Conservation (phyloP, 768 basidiomycete species). For the Tricholoma flavovirens region DNA sequence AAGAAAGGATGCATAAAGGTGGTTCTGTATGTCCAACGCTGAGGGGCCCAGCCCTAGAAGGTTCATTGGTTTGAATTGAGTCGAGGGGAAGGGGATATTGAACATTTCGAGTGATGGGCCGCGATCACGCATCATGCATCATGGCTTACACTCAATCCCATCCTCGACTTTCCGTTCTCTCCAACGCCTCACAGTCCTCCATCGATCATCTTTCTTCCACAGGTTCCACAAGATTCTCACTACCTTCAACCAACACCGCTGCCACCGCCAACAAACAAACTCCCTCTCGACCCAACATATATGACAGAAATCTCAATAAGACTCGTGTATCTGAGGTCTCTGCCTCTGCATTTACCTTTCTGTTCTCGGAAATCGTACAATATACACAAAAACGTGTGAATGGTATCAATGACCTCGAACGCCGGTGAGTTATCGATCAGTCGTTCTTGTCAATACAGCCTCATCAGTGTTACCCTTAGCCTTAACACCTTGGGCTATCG, state of each 20-base stretch:
- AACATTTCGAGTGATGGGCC: too few species aligned
- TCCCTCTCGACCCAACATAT: slow-evolving; percentile 63
- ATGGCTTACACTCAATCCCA: slow-evolving; percentile 59
- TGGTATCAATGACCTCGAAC: slow-evolving; percentile 93
- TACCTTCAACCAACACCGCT: slow-evolving; percentile 47
- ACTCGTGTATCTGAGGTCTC: slow-evolving; percentile 81
- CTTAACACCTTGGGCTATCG: slow-evolving; percentile 92
- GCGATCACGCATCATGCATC: too few species aligned
- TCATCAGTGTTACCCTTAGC: slow-evolving; percentile 34
- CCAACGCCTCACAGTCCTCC: slow-evolving; percentile 51
- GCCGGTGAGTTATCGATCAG: slow-evolving; percentile 49
- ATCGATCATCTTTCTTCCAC: slow-evolving; percentile 47
- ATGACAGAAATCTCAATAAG: slow-evolving; percentile 88
- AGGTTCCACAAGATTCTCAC: slow-evolving; percentile 64
- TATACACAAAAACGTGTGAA: slow-evolving; percentile 95
- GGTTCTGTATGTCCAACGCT: slow-evolving; percentile 58
- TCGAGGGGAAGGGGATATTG: neutral
- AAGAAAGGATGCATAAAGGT: slow-evolving; percentile 73
- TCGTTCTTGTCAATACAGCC: neutral
- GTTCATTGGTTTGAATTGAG: slow-evolving; percentile 8
- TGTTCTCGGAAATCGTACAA: slow-evolving; percentile 91
- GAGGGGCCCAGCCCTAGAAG: slow-evolving; percentile 29
- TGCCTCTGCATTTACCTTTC: slow-evolving; percentile 76
- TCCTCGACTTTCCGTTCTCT: slow-evolving; percentile 64
- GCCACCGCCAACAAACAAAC: slow-evolving; percentile 31